Conservation (phyloP, 1,139 yeast species). For the Yamadazyma dendronema region DNA sequence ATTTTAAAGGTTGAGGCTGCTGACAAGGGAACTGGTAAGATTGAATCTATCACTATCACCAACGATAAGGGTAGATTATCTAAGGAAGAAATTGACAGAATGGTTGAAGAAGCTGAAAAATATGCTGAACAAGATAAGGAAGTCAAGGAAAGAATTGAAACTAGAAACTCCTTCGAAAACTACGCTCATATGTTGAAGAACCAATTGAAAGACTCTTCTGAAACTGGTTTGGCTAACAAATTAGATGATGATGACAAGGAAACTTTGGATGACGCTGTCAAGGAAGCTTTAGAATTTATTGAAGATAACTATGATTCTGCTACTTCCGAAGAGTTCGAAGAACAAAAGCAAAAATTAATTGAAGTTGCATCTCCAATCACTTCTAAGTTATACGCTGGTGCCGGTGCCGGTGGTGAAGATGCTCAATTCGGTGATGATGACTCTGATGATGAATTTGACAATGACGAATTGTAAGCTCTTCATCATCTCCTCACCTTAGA, state of each 20-base stretch:
- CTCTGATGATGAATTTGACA: constrained; percentile 64
- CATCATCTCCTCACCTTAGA: not conserved
- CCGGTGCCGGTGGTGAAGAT: constrained; percentile 34
- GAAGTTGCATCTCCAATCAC: constrained; percentile 91
- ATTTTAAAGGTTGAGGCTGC: constrained; percentile 47
- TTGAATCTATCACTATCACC: constrained; percentile 89
- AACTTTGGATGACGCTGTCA: constrained; percentile 81
- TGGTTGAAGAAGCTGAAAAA: constrained; percentile 93
- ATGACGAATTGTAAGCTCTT: constrained; percentile 42
- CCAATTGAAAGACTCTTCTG: constrained; percentile 63
- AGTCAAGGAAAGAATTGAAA: constrained; percentile 75
- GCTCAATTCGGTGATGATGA: constrained; percentile 55
- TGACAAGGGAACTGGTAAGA: constrained; percentile 59
- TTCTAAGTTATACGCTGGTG: constrained; percentile 67
- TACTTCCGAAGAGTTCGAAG: constrained; percentile 89
- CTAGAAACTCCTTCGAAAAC: constrained; percentile 50
- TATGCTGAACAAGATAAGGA: constrained; percentile 86
- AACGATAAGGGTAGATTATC: constrained; percentile 97
- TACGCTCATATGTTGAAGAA: constrained; percentile 44
- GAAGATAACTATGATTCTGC: constrained; percentile 88
- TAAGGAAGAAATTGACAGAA: constrained; percentile 87
- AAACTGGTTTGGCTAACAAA: constrained; percentile 68
- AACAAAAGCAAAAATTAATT: constrained; percentile 84
- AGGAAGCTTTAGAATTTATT: constrained; percentile 85
- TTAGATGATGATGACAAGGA: constrained; percentile 91